Conservation (phyloP, 345 rosid genomes). For the Pugionium dolabratum region DNA sequence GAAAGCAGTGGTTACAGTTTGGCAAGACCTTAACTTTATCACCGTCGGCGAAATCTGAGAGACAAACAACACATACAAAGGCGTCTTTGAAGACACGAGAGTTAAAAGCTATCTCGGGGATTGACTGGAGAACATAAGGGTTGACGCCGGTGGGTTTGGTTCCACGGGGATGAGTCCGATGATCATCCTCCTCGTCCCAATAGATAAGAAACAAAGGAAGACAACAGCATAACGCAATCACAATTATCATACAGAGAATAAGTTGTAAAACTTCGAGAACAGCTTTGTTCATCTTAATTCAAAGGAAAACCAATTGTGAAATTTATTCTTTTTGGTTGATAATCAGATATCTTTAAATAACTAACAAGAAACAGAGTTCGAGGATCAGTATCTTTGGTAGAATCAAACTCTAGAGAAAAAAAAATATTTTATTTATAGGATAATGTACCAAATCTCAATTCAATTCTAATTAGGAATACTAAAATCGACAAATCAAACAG, state of each 20-base stretch:
- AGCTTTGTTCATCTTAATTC: background rate
- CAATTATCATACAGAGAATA: too few relatives aligned
- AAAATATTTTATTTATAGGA: too few relatives aligned
- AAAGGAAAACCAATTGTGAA: too few relatives aligned
- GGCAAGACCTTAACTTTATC: constrained; percentile 66
- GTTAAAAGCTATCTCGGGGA: constrained; percentile 49
- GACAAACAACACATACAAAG: constrained; percentile 65
- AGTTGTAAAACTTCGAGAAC: background rate
- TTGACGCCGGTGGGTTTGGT: constrained; percentile 45
- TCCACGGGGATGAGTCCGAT: background rate
- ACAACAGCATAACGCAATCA: background rate
- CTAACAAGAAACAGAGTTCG: too few relatives aligned
- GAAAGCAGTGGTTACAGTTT: constrained; percentile 71
- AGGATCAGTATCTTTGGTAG: too few relatives aligned
- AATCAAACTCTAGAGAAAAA: too few relatives aligned
- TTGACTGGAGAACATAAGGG: constrained; percentile 44
- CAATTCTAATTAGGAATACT: background rate
- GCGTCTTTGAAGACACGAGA: constrained; percentile 49
- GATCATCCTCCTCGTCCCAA: background rate
- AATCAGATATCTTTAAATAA: too few relatives aligned
- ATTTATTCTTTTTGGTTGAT: too few relatives aligned
- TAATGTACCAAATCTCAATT: too few relatives aligned
- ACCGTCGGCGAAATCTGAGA: constrained; percentile 60
- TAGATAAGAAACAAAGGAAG: background rate
- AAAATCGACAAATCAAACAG: background rate